Evolutionary conservation across 176 grass and related monocot species (phyloP).

Genomic region (Typha latifolia): DNA sequence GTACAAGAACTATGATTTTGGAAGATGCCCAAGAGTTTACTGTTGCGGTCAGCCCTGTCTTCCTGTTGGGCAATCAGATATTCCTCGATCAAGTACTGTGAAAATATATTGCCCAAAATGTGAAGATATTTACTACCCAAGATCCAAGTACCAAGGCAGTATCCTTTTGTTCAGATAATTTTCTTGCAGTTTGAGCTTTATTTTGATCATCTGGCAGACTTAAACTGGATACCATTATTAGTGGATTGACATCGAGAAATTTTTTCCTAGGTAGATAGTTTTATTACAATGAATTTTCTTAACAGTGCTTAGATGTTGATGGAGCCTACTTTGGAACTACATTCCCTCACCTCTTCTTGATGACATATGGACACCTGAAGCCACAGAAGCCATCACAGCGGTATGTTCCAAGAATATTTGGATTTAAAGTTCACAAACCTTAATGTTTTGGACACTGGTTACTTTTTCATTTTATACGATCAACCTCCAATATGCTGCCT

Average conservation of each 20-base stretch:
- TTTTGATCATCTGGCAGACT: background rate
- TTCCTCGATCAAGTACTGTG: constrained; percentile 53
- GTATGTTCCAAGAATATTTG: constrained; percentile 47
- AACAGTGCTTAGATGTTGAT: constrained; percentile 52
- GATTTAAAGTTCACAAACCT: constrained; percentile 50
- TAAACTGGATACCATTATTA: too few species aligned
- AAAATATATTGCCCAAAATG: constrained; percentile 92
- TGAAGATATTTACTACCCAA: constrained; percentile 88
- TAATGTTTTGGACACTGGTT: background rate
- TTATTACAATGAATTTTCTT: constrained; percentile 23
- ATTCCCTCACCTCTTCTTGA: constrained; percentile 58
- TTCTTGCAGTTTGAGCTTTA: constrained; percentile 17
- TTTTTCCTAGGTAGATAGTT: too few species aligned
- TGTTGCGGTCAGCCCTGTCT: constrained; percentile 82
- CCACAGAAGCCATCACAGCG: constrained; percentile 48
- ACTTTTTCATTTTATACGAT: too few species aligned
- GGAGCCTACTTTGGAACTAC: constrained; percentile 63
- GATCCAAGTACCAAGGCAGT: constrained; percentile 93
- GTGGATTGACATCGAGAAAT: too few species aligned
- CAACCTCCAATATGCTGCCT: too few species aligned
- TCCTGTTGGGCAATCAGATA: constrained; percentile 70
- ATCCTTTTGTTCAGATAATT: constrained; percentile 44
- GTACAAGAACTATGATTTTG: constrained; percentile 82
- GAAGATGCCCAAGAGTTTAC: constrained; percentile 64
- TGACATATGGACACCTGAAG: constrained; percentile 57